Base-by-base conservation (phyloP, 140 eudicot species). In the Anethum foeniculum region DNA sequence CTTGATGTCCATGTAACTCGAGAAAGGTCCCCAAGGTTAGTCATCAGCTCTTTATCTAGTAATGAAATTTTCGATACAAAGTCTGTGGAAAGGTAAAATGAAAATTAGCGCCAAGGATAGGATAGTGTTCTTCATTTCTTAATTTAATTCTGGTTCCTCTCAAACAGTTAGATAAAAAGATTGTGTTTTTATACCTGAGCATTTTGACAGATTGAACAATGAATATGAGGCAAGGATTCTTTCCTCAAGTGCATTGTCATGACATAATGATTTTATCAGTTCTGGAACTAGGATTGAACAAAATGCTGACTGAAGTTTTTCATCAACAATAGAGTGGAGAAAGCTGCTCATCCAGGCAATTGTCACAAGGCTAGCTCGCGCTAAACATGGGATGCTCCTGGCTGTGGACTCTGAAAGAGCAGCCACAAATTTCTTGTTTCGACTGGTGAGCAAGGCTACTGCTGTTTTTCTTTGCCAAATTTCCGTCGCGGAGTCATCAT, bases 1-100 rank as follows among this genome's bases (percentile, higher is more conserved):
- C 83, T 84, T 1, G 97, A 96, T 10, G 97, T 90, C 97, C 97
- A 92, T 81, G 97, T 90, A 62, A 86, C 91, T 39, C 74, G 80
- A 18, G 93, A 90, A 71, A 92, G 90, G 69, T 83, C 84, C 23
- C 77, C 77, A 23, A 92, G 91, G 75, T 83, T 71, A 76, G 69
- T 46, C 38, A 88, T 9, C 81, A 84, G 73, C 71, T 41, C 86
- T 75, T 78, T 83, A 62, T 85, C 84, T 82, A 1, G 41, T 82
- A 41, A 51, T 52, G 41, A 79, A 62, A 30, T 51, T 80, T 71
- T 85, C 46, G 47, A 72, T 73, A 85, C 9, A 38, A 77, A 84
- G 84, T 86, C 97, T 90, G 87, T 32, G 16, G 4, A 78, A 84
- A 81, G 43, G 6, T 46, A 64, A 81, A 3, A 13, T 8, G 18